phyloP scores from a whole-genome alignment of 2,329 filamentous ascomycete species.

The Colletotrichum gigasporum region DNA sequence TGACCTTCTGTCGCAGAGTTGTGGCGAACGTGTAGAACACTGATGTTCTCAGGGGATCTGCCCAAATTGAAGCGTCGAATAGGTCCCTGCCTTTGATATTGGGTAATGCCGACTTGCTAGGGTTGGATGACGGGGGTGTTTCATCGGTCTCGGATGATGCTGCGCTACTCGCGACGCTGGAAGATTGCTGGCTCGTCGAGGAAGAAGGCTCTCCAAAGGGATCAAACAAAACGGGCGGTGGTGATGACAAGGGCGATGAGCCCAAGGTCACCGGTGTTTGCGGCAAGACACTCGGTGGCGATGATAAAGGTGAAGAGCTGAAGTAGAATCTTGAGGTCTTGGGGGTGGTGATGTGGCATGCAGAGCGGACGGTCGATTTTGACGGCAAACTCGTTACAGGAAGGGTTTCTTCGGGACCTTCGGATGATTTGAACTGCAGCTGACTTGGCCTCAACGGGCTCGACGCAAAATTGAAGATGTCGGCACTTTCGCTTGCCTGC shows the following conservation, averaged over 20 bases:
- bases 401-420: neutral
- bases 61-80: constrained; percentile 77
- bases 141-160: constrained; percentile 57
- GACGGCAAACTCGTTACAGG: neutral
- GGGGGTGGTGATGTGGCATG: neutral
- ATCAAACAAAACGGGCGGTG: constrained; percentile 62
- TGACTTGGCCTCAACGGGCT: neutral
- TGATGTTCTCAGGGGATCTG: constrained; percentile 72
- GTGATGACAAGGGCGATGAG: constrained; percentile 68
- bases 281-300: constrained; percentile 36
- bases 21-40: constrained; percentile 80
- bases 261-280: constrained; percentile 35
- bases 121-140: constrained; percentile 50
- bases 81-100: constrained; percentile 77
- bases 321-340: constrained; percentile 1
- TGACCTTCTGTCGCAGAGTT: constrained; percentile 71
- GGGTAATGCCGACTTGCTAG: constrained; percentile 52
- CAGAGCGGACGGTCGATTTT: neutral
- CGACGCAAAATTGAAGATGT: neutral
- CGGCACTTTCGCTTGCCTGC: neutral
- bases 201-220: constrained; percentile 52
- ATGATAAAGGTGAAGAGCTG: constrained; percentile 48
- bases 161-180: constrained; percentile 46
- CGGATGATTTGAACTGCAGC: neutral
- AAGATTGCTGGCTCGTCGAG: constrained; percentile 44